Evolutionary conservation across 2,329 filamentous ascomycete genomes (phyloP).

Genomic region (Calonectria naviculata): DNA sequence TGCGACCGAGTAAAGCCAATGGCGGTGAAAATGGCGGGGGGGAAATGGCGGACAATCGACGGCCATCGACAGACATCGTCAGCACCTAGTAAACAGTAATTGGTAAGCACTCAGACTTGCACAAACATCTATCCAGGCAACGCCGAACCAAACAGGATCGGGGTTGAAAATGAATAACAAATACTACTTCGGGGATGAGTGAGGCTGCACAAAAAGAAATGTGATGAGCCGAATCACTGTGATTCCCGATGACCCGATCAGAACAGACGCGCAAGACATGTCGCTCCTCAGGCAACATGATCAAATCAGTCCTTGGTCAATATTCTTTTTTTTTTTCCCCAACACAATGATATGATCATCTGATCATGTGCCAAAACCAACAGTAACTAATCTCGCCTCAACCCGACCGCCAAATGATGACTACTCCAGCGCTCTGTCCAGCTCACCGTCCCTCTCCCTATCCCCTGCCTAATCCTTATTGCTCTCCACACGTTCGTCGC

Average conservation of each 20-base stretch:
- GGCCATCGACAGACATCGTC: not conserved
- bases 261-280: not conserved
- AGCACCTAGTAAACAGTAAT: not conserved
- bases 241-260: not conserved
- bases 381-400: not conserved
- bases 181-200: not conserved
- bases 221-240: not conserved
- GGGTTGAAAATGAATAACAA: not conserved
- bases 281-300: not conserved
- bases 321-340: conserved; percentile 20
- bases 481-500: conserved; percentile 13
- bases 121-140: not conserved
- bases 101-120: not conserved
- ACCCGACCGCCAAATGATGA: conserved; percentile 1
- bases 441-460: not conserved
- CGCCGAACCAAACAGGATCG: not conserved
- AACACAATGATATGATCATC: not conserved
- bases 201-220: not conserved
- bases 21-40: conserved; percentile 11
- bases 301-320: not conserved
- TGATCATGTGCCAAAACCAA: not conserved
- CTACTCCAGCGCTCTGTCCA: not conserved
- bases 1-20: not conserved
- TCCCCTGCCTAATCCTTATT: not conserved
- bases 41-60: not conserved